A percentile compares a stretch with the other conserved stretches of the same genome.
Evolutionary conservation across 352 stramenopile species (phyloP).

Genomic region (Phytophthora chlamydospora): DNA sequence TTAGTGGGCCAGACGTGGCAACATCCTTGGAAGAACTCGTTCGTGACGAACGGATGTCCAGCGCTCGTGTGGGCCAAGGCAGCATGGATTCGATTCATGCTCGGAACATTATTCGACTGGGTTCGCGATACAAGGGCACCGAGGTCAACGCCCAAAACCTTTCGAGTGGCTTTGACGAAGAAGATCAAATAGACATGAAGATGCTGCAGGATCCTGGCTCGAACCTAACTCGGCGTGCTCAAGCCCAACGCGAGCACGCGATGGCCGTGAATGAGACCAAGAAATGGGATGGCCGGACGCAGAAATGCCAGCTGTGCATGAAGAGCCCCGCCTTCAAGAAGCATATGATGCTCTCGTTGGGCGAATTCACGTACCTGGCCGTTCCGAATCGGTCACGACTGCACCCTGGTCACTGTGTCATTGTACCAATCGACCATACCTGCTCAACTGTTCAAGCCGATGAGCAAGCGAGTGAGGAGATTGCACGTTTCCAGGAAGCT

Average conservation of each 20-base stretch:
- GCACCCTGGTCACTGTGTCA: conserved; percentile 72
- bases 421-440: conserved; percentile 77
- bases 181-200: conserved; percentile 75
- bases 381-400: conserved; percentile 63
- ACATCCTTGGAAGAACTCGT: conserved; percentile 79
- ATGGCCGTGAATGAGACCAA: conserved; percentile 65
- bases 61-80: conserved; percentile 43
- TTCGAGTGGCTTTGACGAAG: conserved; percentile 83
- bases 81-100: conserved; percentile 78
- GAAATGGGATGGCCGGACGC: conserved; percentile 66
- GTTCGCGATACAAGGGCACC: conserved; percentile 72
- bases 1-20: conserved; percentile 25
- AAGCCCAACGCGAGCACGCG: conserved; percentile 56
- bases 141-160: conserved; percentile 68
- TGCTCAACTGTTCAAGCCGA: conserved; percentile 61
- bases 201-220: conserved; percentile 56
- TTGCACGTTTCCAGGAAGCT: conserved; percentile 69
- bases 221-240: conserved; percentile 66
- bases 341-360: conserved; percentile 80
- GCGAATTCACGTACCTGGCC: conserved; percentile 76
- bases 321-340: conserved; percentile 79
- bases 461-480: conserved; percentile 69
- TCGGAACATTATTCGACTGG: conserved; percentile 77
- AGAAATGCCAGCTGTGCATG: conserved; percentile 76
- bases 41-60: conserved; percentile 72